Percentiles rank a stretch among this genome's conserved stretches.
These are phyloP conservation scores for Chlorella sp. DNA, from an alignment of 139 green algal species.

Conservation along the genomic window DNA sequence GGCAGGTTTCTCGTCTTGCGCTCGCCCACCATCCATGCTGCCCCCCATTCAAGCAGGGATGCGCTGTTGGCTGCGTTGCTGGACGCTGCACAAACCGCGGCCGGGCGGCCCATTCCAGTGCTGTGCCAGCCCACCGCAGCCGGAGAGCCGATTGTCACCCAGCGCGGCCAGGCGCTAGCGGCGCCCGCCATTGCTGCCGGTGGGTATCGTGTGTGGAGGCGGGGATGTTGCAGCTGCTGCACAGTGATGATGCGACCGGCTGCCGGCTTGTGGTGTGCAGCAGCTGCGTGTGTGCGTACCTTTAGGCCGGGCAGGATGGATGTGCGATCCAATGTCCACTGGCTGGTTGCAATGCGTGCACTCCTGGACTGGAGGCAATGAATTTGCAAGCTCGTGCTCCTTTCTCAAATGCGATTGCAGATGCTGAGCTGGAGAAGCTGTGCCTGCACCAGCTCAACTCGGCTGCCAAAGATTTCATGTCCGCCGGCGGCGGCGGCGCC, in stretches of 20 bases:
- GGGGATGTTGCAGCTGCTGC: neutral
- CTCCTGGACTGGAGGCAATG: no score
- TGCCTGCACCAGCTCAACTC: slow-evolving; percentile 52
- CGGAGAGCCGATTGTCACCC: slow-evolving; percentile 58
- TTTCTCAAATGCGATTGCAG: slow-evolving; percentile 1
- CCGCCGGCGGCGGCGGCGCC: neutral
- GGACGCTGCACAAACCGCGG: slow-evolving; percentile 66
- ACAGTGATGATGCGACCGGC: neutral
- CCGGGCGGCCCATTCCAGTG: slow-evolving; percentile 60
- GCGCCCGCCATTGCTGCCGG: slow-evolving; percentile 7
- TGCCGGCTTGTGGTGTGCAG: neutral
- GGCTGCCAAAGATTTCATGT: slow-evolving; percentile 43
- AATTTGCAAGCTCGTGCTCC: neutral
- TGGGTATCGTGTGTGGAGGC: neutral
- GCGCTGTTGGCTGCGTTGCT: slow-evolving; percentile 73
- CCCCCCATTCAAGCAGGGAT: slow-evolving; percentile 49
- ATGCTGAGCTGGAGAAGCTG: slow-evolving; percentile 71
- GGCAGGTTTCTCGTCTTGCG: no score
- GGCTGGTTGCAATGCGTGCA: no score
- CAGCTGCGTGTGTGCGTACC: neutral
- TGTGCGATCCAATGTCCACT: no score
- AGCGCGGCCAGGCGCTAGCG: slow-evolving; percentile 5
- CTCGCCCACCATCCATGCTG: no score
- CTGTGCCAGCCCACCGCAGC: slow-evolving; percentile 62
- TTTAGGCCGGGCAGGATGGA: no score